Conservation (phyloP, 306 rosid genomes). For the Cucurbita moschata region DNA sequence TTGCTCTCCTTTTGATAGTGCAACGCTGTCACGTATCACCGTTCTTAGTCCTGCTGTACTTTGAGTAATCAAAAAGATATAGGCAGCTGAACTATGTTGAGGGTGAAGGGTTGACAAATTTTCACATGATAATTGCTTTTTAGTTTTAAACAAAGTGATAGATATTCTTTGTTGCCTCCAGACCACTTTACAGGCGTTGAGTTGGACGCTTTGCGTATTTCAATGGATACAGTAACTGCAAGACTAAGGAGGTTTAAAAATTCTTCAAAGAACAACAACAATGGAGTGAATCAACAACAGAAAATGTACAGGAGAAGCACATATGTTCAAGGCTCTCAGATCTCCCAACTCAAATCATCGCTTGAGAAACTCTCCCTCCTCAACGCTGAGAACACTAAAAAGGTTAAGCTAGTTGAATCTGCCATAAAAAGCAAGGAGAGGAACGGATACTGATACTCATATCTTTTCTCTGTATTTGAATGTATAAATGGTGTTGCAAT, state of each 20-base stretch:
- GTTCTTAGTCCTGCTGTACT: not conserved
- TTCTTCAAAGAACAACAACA: slow-evolving; percentile 28
- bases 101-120: not conserved
- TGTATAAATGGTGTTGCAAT: not conserved
- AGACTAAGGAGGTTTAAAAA: slow-evolving; percentile 51
- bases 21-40: not conserved
- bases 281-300: slow-evolving; percentile 25
- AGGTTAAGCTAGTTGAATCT: slow-evolving; percentile 62
- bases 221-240: slow-evolving; percentile 45
- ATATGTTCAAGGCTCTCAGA: slow-evolving; percentile 36
- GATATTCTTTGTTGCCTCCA: slow-evolving; percentile 14
- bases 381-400: slow-evolving; percentile 51
- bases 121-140: not conserved
- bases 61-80: not conserved
- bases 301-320: slow-evolving; percentile 35
- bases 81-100: not conserved
- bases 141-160: not conserved
- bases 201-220: slow-evolving; percentile 61
- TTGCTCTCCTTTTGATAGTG: not conserved
- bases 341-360: slow-evolving; percentile 53
- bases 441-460: slow-evolving; percentile 15
- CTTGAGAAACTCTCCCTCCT: slow-evolving; percentile 62
- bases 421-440: slow-evolving; percentile 36
- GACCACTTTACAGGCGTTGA: slow-evolving; percentile 63
- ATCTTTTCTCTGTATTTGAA: not conserved